These are phyloP conservation scores for Moesziomyces aphidis DNA, from an alignment of 1,284 basidiomycete genomes.

Conservation along the genomic window DNA sequence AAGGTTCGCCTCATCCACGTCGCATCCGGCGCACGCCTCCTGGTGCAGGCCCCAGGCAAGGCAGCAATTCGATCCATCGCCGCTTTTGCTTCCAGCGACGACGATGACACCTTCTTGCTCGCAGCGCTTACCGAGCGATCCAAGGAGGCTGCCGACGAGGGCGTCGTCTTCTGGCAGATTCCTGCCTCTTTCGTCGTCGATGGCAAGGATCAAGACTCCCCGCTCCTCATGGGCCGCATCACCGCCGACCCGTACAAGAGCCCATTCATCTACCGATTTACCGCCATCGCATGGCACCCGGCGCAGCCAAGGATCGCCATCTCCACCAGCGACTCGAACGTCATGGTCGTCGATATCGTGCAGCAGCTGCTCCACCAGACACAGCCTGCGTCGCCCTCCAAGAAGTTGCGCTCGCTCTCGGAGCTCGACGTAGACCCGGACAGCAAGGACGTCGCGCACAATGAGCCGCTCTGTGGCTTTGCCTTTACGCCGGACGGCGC, in stretches of 20 bases:
- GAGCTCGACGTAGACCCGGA: constrained; percentile 13
- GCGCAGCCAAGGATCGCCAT: constrained; percentile 27
- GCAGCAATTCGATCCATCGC: constrained; percentile 22
- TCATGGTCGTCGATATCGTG: constrained; percentile 22
- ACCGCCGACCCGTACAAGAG: constrained; percentile 17
- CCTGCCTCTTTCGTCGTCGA: constrained; percentile 18
- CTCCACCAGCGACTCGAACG: constrained; percentile 29
- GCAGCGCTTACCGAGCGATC: constrained; percentile 25
- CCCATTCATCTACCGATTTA: constrained; percentile 23
- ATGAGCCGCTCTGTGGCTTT: constrained; percentile 17
- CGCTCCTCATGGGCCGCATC: constrained; percentile 15
- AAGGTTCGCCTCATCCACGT: constrained; percentile 41
- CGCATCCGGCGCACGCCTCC: constrained; percentile 21
- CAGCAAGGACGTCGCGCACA: constrained; percentile 11
- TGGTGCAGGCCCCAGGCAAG: constrained; percentile 22
- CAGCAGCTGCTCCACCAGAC: constrained; percentile 13
- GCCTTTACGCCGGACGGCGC: constrained; percentile 34
- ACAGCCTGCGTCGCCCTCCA: constrained; percentile 8
- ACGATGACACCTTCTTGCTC: constrained; percentile 9
- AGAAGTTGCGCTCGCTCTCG: constrained; percentile 9
- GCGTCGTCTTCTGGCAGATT: constrained; percentile 24
- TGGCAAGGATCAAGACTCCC: constrained; percentile 9
- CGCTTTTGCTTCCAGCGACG: constrained; percentile 12
- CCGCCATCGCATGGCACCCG: constrained; percentile 27
- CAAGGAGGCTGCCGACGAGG: constrained; percentile 17